Percentiles rank a stretch among this genome's conserved stretches.
These are phyloP conservation scores for Fusarium verticillioides DNA, from an alignment of 2,329 filamentous ascomycete genomes.

Conservation along the genomic window DNA sequence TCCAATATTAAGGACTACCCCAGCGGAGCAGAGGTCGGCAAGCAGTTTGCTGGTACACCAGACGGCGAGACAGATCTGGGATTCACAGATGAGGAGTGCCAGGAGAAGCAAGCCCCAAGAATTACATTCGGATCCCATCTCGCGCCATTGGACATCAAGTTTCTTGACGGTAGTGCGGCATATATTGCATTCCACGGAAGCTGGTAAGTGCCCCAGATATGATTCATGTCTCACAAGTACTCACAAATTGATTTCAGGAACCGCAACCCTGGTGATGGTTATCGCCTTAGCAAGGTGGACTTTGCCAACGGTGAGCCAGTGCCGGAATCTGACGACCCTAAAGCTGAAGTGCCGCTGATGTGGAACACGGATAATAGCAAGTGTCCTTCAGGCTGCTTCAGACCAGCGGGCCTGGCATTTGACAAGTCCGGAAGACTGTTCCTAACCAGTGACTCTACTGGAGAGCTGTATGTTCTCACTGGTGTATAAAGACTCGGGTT, in stretches of 20 bases:
- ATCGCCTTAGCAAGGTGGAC: constrained; percentile 8
- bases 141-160: constrained; percentile 7
- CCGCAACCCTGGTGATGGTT: constrained; percentile 9
- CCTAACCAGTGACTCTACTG: constrained; percentile 6
- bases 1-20: not conserved
- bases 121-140: constrained; percentile 10
- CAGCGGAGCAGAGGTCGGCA: not conserved
- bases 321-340: not conserved
- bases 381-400: constrained; percentile 5
- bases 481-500: not conserved
- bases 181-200: constrained; percentile 12
- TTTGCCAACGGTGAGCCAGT: not conserved
- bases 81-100: constrained; percentile 12
- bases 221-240: fast-evolving
- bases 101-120: not conserved
- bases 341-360: constrained; percentile 10
- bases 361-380: constrained; percentile 3
- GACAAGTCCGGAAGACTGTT: constrained; percentile 3
- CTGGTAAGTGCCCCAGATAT: not conserved
- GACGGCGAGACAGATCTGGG: constrained; percentile 4
- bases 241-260: not conserved
- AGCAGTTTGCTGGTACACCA: not conserved
- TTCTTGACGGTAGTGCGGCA: constrained; percentile 1
- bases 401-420: not conserved
- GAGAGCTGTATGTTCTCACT: not conserved